Evolutionary conservation across 2,329 filamentous ascomycete genomes (phyloP).

Genomic region (Xylaria sp.): DNA sequence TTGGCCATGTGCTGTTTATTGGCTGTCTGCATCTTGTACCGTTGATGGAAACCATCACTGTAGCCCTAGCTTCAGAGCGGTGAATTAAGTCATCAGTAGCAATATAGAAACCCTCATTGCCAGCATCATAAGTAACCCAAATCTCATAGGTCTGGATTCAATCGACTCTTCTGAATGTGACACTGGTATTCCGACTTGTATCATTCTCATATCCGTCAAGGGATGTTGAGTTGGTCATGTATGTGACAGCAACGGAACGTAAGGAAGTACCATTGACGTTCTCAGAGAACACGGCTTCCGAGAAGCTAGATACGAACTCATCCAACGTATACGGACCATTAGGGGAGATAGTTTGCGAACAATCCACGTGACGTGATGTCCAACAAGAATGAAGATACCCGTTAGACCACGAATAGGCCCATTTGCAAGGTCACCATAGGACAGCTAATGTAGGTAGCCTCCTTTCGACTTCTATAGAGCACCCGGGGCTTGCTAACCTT

Average conservation of each 20-base stretch:
- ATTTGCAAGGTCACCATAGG: conserved; percentile 51
- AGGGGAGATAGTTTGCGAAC: conserved; percentile 1
- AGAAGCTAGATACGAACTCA: conserved; percentile 34
- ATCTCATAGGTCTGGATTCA: conserved; percentile 50
- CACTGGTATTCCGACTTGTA: conserved; percentile 39
- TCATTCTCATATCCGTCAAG: conserved; percentile 53
- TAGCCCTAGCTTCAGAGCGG: conserved; percentile 56
- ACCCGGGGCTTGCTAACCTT: conserved; percentile 3
- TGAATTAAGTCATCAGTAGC: conserved; percentile 40
- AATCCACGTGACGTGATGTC: not conserved
- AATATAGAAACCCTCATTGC: conserved; percentile 49
- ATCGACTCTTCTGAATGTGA: conserved; percentile 48
- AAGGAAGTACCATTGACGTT: conserved; percentile 30
- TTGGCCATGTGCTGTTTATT: conserved; percentile 8
- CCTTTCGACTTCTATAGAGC: not conserved
- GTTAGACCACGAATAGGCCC: conserved; percentile 57
- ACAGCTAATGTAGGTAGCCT: conserved; percentile 52
- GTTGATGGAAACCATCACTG: conserved; percentile 53
- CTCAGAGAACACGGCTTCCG: conserved; percentile 40
- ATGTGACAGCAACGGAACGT: conserved; percentile 50
- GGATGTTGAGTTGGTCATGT: conserved; percentile 53
- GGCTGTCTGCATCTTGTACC: conserved; percentile 54
- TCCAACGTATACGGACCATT: conserved; percentile 29
- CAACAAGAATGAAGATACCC: too few species aligned
- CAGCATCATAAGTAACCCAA: conserved; percentile 52